Base-by-base conservation (phyloP, 768 basidiomycete genomes). In the Boletus bicolor region DNA sequence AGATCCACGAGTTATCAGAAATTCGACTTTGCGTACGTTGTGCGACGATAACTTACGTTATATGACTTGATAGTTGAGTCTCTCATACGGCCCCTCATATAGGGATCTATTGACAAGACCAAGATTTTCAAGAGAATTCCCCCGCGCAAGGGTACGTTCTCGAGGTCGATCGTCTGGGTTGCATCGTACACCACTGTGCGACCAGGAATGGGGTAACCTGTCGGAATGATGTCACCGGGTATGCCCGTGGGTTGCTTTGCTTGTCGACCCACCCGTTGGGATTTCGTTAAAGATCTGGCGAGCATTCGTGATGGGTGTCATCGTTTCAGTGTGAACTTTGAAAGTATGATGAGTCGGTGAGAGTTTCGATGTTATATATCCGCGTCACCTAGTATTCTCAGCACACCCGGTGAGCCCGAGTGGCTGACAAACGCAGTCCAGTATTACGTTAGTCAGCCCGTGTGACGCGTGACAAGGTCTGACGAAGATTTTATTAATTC, bases 91-190 rank as follows among this genome's bases (percentile, higher is more conserved):
- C 72, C 71, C 37, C 77, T 66, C 64, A 79, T 51, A 55, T 77
- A 82, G 0, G 81, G 80, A 57, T 82, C 80, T 32, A 80, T 65
- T 14, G 76, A 76, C 15, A 81, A 64, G 6, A 70, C 74, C 24
- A 85, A 70, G 0, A 75, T 74, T 64, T 83, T 84, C 51, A 82
- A 32, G 7, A 85, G 65, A 57, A 82, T 66, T 1, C 79, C 80
- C 2, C 79, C 79, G 32, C 76, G 64, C 28, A 82, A 63, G 5
- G 74, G 62, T 1, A 72, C 75, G 21, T 63, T 75, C 15, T 82
- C 79, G 32, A 77, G 66, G 60, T 84, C 82, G 64, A 85, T 82
- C 3, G 69, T 76, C 50, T 76, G 65, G 0, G 70, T 72, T 28
- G 61, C 66, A 57, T 83, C 80, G 60, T 79, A 77, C 1, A 78